Percentiles rank a stretch among this genome's conserved stretches.
These are phyloP conservation scores for Yamadazyma nakazawae DNA, from an alignment of 805 yeast species.

Conservation along the genomic window DNA sequence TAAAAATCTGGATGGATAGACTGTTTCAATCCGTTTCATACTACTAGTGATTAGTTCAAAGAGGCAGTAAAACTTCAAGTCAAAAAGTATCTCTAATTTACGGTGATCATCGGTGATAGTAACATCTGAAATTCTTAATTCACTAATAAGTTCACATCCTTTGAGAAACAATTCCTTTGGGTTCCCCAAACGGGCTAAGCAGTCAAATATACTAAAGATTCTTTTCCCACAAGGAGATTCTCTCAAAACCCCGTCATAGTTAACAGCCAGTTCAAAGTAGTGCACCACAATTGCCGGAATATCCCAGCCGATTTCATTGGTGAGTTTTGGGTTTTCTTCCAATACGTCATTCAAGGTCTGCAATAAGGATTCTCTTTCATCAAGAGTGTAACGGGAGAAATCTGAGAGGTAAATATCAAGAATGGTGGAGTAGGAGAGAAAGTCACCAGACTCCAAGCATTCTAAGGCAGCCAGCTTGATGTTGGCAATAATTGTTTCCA, in stretches of 20 bases:
- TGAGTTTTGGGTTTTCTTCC: slow-evolving; percentile 43
- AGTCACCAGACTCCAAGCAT: slow-evolving; percentile 52
- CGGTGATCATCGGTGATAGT: slow-evolving; percentile 10
- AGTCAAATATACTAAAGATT: slow-evolving; percentile 52
- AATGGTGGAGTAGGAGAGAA: slow-evolving; percentile 66
- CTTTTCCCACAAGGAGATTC: slow-evolving; percentile 36
- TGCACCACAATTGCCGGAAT: slow-evolving; percentile 65
- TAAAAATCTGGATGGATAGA: slow-evolving; percentile 77
- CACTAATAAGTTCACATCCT: slow-evolving; percentile 59
- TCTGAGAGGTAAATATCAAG: slow-evolving; percentile 58
- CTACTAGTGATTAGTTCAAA: slow-evolving; percentile 62
- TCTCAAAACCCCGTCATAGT: slow-evolving; percentile 27
- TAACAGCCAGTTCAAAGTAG: slow-evolving; percentile 43
- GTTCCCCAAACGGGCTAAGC: slow-evolving; percentile 67
- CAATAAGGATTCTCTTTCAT: slow-evolving; percentile 52
- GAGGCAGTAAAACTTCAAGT: slow-evolving; percentile 60
- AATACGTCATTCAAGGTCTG: slow-evolving; percentile 44
- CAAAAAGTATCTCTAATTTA: slow-evolving; percentile 33
- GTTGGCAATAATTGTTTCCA: slow-evolving; percentile 25
- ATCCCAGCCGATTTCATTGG: slow-evolving; percentile 85
- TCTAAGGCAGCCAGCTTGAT: slow-evolving; percentile 32
- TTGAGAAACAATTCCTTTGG: slow-evolving; percentile 77
- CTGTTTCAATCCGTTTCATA: slow-evolving; percentile 58
- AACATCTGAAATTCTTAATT: slow-evolving; percentile 26
- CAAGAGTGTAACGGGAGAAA: slow-evolving; percentile 41